Evolutionary conservation across 805 yeast genomes (phyloP), one percentile per base, ranked within the genome.

Genomic region (Grigorovia jiainica): DNA sequence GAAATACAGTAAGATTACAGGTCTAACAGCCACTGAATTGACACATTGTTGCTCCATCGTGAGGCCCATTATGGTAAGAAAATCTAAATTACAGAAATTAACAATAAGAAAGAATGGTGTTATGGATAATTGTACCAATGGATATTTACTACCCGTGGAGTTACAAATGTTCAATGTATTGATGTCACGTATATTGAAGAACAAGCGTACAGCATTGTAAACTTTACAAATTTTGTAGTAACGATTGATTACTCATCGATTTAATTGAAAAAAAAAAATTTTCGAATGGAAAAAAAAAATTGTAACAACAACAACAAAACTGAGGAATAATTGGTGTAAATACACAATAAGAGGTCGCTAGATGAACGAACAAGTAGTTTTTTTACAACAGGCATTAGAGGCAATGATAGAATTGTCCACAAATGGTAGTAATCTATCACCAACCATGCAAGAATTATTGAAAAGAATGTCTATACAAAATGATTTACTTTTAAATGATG

Each of bases 391-490:
- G 40, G 63, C 62, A 20, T 57, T 58, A 16, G 63, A 58, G 27
- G 63, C 63, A n/a, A 49, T 58, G 23, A 53, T 55, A 24, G 57
- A 56, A 19, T 52, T 57, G 15, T 51, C 59, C n/a, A 42, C 54
- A 33, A 53, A 54, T 29, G 47, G 50, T 8, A 47, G 53, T 7
- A 54, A 49, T 38, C 49, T 53, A 18, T 59, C 57, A 39, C 63
- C 62, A 4, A 52, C 59, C 2, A 57, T 58, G 36, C 45, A 47
- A 41, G 63, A 58, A 40, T 40, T 58, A 27, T 36, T 58, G 33
- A 53, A 52, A 35, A 46, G 62, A 33, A 38, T 51, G 49, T 38
- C 37, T 33, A 19, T 18, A 6, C 20, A 27, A 13, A 15, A 27
- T 3, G 15, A 27, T n/a, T n/a, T n/a, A n/a, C n/a, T n/a, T n/a